A percentile compares a stretch with the other conserved stretches of the same genome.
These are phyloP conservation scores for Oryza glumipatula DNA, from an alignment of 176 grass and related monocot species.

Conservation along the genomic window DNA sequence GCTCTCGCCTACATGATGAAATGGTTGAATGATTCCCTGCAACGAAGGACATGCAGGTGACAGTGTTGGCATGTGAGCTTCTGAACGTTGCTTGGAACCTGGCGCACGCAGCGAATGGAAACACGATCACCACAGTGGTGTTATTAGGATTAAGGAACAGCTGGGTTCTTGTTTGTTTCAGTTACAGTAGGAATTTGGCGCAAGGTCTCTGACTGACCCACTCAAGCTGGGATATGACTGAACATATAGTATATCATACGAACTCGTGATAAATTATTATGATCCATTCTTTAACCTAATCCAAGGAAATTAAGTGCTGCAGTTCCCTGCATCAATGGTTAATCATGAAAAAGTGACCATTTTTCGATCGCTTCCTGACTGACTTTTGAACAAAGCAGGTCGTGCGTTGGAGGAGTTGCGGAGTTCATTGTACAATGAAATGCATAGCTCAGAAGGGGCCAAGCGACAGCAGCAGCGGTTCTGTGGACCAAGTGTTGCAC, in stretches of 20 bases:
- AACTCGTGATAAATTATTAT: background rate
- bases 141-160: background rate
- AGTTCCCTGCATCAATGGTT: background rate
- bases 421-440: constrained; percentile 83
- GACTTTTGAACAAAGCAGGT: constrained; percentile 48
- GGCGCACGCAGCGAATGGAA: background rate
- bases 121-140: background rate
- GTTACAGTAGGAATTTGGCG: background rate
- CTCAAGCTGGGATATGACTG: background rate
- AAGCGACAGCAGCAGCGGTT: constrained; percentile 84
- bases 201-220: background rate
- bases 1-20: constrained; percentile 1
- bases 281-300: background rate
- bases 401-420: constrained; percentile 79
- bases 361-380: background rate
- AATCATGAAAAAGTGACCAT: constrained; percentile 1
- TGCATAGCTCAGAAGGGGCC: constrained; percentile 85
- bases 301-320: background rate
- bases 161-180: background rate
- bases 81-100: constrained; percentile 16
- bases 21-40: constrained; percentile 14
- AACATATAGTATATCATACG: too few species aligned
- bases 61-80: constrained; percentile 31
- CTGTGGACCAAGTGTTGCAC: constrained; percentile 83
- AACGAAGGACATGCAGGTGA: constrained; percentile 3